Evolutionary conservation across 305 asterid genomes (phyloP), one percentile per base, ranked within the genome.

Genomic region (Rubia peregrina): DNA sequence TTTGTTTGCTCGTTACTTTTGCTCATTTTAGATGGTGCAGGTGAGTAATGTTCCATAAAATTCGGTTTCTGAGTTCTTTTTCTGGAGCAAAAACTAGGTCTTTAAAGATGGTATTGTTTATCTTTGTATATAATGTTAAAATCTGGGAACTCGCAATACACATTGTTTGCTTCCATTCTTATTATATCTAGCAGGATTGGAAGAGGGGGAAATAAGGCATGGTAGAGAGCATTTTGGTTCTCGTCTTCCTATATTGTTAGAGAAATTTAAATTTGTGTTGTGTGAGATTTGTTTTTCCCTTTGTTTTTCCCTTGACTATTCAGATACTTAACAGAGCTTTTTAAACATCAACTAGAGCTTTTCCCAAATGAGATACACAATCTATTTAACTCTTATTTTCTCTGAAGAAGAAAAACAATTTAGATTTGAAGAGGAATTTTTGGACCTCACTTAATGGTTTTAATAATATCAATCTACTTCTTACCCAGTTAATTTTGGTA

Each of bases 1-100:
- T 93, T 61, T 73, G 82, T 71, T 80, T 93, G 72, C 96, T 93
- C 68, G 74, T 75, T 26, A 73, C 82, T 60, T 93, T 90, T 83
- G 90, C 94, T 80, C 97, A 93, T 68, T 88, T 80, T 79, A 88
- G 84, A 86, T 93, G 98, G 98, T 90, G 97, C 84, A 85, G 87
- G 98, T 89, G 77, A 76, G 86, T 71, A 30, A 46, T 56, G 67
- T 68, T 72, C n/a, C 53, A 38, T 33, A 64, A 46, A 76, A 61
- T 14, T 61, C 48, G 10, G 55, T 22, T 71, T 24, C 43, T 61
- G 17, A 48, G 55, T 59, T 33, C 13, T 63, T 17, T 68, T 36
- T 26, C 30, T 68, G n/a, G 62, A 53, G n/a, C 48, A 33, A 19
- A 53, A 36, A 40, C 30, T 17, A 19, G 46, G 26, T 33, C 12